Evolutionary conservation across 371 early-diverging fungal genomes (phyloP), one percentile per base, ranked within the genome.

Genomic region (Neoconidiobolus thromboides): DNA sequence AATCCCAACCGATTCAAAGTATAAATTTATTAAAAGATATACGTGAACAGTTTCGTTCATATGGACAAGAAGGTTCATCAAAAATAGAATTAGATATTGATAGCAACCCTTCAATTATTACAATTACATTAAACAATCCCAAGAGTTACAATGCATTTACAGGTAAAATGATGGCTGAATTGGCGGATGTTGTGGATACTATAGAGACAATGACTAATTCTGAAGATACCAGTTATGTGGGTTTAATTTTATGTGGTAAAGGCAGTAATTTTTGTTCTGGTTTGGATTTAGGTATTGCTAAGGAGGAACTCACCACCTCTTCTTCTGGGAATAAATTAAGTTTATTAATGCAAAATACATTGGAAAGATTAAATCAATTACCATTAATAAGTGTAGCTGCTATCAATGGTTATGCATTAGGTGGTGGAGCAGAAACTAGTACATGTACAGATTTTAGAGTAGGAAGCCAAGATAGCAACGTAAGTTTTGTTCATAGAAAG

Each of bases 351-450:
- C 72, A 77, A 58, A 72, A 77, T 54, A 73, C 78, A 15, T 55
- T 86, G 26, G 61, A 73, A 0, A 69, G 77, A 1, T 69, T 86
- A 48, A 60, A 74, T 55, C 69, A 73, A 0, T 68, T 86, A 2
- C 79, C 82, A 0, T 60, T 81, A 40, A 62, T 85, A 37, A 71
- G 81, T 1, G 69, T 83, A 9, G 84, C 82, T 0, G 76, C 81
- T 0, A 68, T 85, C 14, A 76, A 79, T 6, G 81, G 82, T 43
- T 70, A 73, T 7, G 82, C 81, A 15, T 69, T 86, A 37, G 86
- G 86, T 3, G 87, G 84, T 4, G 87, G 87, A 6, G 82, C 84
- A 2, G 87, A 87, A 61, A 65, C 85, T 44, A 63, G 77, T 1
- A 76, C 79, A 0, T 76, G 75, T 10, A 77, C 78, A 62, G 87